phyloP scores from a whole-genome alignment of 805 yeast species.

The Torulaspora maleeae region DNA sequence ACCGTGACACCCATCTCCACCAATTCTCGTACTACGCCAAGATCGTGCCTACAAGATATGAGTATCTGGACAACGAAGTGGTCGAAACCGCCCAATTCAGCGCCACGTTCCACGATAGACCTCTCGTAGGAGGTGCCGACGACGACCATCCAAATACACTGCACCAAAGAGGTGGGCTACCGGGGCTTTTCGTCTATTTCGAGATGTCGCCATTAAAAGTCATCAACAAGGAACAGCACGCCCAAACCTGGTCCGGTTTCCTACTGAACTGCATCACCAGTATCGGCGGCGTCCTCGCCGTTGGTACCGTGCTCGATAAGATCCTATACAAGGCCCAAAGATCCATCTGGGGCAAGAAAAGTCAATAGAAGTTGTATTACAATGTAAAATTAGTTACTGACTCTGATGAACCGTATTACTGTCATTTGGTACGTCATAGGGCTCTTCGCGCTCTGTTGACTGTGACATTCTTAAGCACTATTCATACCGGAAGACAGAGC shows the following conservation, averaged over 20 bases:
- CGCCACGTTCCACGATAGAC: constrained; percentile 83
- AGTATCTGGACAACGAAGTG: constrained; percentile 45
- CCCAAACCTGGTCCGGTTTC: constrained; percentile 77
- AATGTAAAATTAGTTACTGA: constrained; percentile 1
- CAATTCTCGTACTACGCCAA: constrained; percentile 75
- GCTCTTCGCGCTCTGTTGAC: background rate
- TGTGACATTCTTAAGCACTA: constrained; percentile 5
- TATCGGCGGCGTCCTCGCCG: constrained; percentile 88
- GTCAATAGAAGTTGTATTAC: constrained; percentile 10
- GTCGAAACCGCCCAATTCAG: constrained; percentile 87
- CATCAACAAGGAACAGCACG: constrained; percentile 67
- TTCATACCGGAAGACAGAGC: background rate
- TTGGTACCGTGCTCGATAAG: constrained; percentile 83
- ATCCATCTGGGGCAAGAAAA: constrained; percentile 43
- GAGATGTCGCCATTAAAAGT: constrained; percentile 93
- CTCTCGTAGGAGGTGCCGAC: constrained; percentile 81
- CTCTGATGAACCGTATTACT: constrained; percentile 5
- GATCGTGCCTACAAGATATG: constrained; percentile 86
- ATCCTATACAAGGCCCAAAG: constrained; percentile 86
- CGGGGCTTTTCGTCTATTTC: constrained; percentile 82
- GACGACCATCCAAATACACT: constrained; percentile 84
- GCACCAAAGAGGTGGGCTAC: constrained; percentile 81
- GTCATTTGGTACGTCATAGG: constrained; percentile 9
- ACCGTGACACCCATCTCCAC: constrained; percentile 49
- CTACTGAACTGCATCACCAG: constrained; percentile 79